Base-by-base conservation (phyloP, 2,329 filamentous ascomycete genomes). In the Clonostachys rosea region DNA sequence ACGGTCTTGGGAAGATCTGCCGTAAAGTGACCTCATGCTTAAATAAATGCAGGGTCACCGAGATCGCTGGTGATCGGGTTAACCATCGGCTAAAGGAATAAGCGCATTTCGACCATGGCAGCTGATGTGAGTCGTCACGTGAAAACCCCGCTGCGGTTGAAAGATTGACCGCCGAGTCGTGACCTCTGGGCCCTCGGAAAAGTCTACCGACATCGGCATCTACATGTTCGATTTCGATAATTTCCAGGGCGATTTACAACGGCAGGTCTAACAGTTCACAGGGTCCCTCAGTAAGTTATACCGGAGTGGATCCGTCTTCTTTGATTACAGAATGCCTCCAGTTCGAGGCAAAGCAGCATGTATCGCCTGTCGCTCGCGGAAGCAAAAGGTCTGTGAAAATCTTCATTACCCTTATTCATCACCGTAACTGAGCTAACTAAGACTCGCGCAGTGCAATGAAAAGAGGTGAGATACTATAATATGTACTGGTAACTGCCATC, bases 321-420 rank as follows among this genome's bases (percentile, higher is more conserved):
- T 83, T 43, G 24, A 20, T n/a, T n/a, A 13, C 42, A 33, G 34
- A 16, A 46, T 46, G 44, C 34, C 18, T 20, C 34, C 14, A 5
- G n/a, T 37, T 16, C 18, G 54, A 34, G 53, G 54, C 34, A 49
- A 48, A 7, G 54, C 54, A 6, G 54, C 54, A 2, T 56, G 54
- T 44, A 51, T 52, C 16, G 50, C 46, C 8, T 56, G 54, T 41
- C 54, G 54, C n/a, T 35, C 50, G 14, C 45, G 53, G 30, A 56
- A 56, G 44, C 54, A 54, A 48, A 56, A 56, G 52, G 54, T 53
- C 12, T 12, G 44, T 6, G 6, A 47, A n/a, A 24, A 12, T 43
- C 24, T 12, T 12, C 18, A 33, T 33, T 39, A 20, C 24, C 24
- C 24, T 30, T 34, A n/a, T 5, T n/a, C 11, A 42, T 17, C 42